Base-by-base conservation (phyloP, 768 basidiomycete species). In the Kwoniella newhampshirensis region DNA sequence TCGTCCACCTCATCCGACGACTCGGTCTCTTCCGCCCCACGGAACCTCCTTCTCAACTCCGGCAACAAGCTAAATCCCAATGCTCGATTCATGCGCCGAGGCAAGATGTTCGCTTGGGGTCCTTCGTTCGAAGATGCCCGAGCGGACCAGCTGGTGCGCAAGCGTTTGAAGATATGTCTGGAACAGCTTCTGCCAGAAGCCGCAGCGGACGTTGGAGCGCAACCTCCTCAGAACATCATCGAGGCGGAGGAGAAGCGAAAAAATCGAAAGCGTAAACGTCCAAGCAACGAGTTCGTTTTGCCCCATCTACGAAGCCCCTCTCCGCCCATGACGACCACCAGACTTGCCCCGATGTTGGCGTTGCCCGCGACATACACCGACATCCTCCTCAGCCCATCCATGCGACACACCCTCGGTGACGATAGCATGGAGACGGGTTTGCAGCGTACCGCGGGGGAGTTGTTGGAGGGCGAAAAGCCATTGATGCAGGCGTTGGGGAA, bases 81-180 rank as follows among this genome's bases (percentile, higher is more conserved):
- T n/a, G 62, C 70, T 4, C 60, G 70, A 17, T 76, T 65, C 42
- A 62, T 70, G 37, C 62, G 75, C 1, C 60, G 60, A 30, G 75
- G 75, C 11, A 77, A 76, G 62, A 67, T 75, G 25, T 68, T 61
- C 47, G 70, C 73, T 4, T 77, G 77, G 77, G 67, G 64, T n/a
- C 75, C 73, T 47, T 53, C 63, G 18, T 75, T 56, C 49, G 75
- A 73, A 36, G 73, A 74, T 9, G 55, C 58, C 18, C 65, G 61
- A 41, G 57, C 62, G 25, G 58, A 66, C 17, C 35, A 49, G 17
- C 58, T 58, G 3, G 60, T 60, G 4, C 60, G 68, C 15, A 67
- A 67, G 42, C 39, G 75, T 21, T 47, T 76, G 43, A 64, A 60
- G 50, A 23, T 59, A 0, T 67, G 61, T 25, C 36, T 76, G 27